Evolutionary conservation across 495 filamentous ascomycete species (phyloP), one percentile per base, ranked within the genome.

Genomic region (Xylona heveae): DNA sequence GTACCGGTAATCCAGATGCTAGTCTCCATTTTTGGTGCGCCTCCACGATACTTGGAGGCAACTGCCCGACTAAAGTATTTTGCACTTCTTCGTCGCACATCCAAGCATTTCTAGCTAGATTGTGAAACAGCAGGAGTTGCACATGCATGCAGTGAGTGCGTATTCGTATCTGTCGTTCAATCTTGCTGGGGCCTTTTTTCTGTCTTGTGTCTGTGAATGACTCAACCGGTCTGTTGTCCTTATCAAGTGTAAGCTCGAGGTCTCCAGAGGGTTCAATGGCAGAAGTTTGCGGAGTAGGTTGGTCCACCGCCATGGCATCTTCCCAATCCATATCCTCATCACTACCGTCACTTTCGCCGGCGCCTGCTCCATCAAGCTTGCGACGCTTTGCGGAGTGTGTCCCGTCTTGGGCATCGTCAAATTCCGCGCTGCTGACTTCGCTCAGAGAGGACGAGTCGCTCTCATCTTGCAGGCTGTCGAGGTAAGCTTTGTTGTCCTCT

Each of bases 111-210:
- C 88, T 72, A 13, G 91, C 45, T 0, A 74, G 62, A 48, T 94
- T 94, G 43, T 94, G 84, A 52, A 71, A 88, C 27, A 97, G 64
- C 28, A 97, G 52, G 36, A 73, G 66, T 45, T 85, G 78, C 3
- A 97, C 85, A 52, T 97, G 88, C 44, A 88, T 62, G 41, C 77
- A 75, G 47, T 97, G 88, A 5, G 79, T 81, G 23, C 68, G 53
- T 5, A 72, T 59, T 21, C 88, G 62, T 24, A 85, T 79, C 37
- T 65, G 63, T 37, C 81, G 67, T 44, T 94, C 76, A 6, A 74
- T 68, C 50, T 88, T 90, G 13, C 72, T 77, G 0, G 80, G 78
- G 0, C 81, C 85, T 48, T 82, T 85, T 53, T 84, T 93, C 36
- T 66, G 67, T 12, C 70, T 44, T 4, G 66, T 56, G 37, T 71